A percentile compares a stretch with the other conserved stretches of the same genome.
Conservation (phyloP, 306 rosid species). For the Quillaja saponaria region DNA sequence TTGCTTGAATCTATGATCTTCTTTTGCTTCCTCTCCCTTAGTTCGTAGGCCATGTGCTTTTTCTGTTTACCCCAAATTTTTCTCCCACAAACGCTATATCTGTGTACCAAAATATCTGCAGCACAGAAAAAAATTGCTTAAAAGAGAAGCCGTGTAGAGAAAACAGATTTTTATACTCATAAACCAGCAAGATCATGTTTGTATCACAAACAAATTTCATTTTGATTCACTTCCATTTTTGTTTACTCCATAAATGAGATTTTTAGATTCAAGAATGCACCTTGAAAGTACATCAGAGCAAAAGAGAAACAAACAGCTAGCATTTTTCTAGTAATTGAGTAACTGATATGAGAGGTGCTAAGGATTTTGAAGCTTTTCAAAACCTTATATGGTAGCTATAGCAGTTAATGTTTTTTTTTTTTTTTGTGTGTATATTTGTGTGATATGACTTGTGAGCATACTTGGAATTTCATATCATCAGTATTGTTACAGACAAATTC, state of each 20-base stretch:
- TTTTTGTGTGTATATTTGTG: constrained; percentile 1
- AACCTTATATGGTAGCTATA: constrained; percentile 4
- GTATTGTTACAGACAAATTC: no score
- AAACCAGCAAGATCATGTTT: constrained; percentile 4
- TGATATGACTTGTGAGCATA: constrained; percentile 1
- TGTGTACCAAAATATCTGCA: not conserved
- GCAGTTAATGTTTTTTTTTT: not conserved
- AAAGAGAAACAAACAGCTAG: constrained; percentile 13
- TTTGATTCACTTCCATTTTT: not conserved
- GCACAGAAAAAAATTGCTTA: no score
- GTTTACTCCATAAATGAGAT: no score
- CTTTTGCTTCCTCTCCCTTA: constrained; percentile 21
- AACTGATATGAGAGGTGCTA: no score
- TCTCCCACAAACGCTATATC: not conserved
- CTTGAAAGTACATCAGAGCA: no score
- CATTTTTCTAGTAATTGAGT: no score
- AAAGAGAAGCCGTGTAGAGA: no score
- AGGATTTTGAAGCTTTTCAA: constrained; percentile 8
- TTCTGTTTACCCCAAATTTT: not conserved
- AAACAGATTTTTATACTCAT: constrained; percentile 5
- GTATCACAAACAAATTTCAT: constrained; percentile 1
- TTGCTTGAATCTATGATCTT: not conserved
- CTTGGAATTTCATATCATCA: not conserved
- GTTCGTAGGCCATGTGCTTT: constrained; percentile 24
- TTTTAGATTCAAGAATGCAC: no score